Evolutionary conservation across 768 basidiomycete genomes (phyloP).

Genomic region (Pilatotrama ljubarskyi): DNA sequence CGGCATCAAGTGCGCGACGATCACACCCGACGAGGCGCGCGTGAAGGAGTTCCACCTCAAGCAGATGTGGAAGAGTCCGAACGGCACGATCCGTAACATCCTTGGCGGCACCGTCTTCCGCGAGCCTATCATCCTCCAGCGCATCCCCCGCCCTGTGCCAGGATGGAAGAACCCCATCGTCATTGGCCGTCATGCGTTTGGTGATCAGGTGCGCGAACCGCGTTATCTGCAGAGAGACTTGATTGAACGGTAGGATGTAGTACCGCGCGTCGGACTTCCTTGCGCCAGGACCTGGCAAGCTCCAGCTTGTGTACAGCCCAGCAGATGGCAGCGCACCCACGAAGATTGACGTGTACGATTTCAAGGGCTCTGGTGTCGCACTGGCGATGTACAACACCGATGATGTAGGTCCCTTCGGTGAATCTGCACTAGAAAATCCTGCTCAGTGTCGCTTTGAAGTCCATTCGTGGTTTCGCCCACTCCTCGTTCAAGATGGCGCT

Average conservation of each 20-base stretch:
- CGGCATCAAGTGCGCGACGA: slow-evolving; percentile 99
- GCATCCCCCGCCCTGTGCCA: slow-evolving; percentile 91
- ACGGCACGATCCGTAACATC: slow-evolving; percentile 97
- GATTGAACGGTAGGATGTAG: slow-evolving; percentile 36
- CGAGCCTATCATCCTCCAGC: slow-evolving; percentile 91
- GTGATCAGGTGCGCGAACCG: slow-evolving; percentile 70
- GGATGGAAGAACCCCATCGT: slow-evolving; percentile 97
- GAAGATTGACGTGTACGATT: slow-evolving; percentile 86
- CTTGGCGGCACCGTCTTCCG: slow-evolving; percentile 98
- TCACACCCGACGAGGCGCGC: slow-evolving; percentile 96
- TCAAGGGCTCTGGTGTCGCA: slow-evolving; percentile 89
- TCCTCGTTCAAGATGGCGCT: slow-evolving; percentile 97
- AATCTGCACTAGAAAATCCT: not conserved
- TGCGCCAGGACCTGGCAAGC: slow-evolving; percentile 88
- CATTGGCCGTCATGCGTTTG: slow-evolving; percentile 96
- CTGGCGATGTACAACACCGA: slow-evolving; percentile 99
- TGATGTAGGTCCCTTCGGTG: slow-evolving; percentile 50
- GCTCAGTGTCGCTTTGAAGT: slow-evolving; percentile 43
- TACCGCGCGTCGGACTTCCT: slow-evolving; percentile 95
- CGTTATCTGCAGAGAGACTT: not conserved
- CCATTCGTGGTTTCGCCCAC: slow-evolving; percentile 94
- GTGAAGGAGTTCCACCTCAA: slow-evolving; percentile 97
- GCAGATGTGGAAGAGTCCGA: slow-evolving; percentile 98
- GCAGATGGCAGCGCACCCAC: slow-evolving; percentile 67
- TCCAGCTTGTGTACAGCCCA: slow-evolving; percentile 90